A percentile compares a stretch with the other conserved stretches of the same genome.
Conservation (phyloP, 2,329 filamentous ascomycete species). For the Cercospora sp. region DNA sequence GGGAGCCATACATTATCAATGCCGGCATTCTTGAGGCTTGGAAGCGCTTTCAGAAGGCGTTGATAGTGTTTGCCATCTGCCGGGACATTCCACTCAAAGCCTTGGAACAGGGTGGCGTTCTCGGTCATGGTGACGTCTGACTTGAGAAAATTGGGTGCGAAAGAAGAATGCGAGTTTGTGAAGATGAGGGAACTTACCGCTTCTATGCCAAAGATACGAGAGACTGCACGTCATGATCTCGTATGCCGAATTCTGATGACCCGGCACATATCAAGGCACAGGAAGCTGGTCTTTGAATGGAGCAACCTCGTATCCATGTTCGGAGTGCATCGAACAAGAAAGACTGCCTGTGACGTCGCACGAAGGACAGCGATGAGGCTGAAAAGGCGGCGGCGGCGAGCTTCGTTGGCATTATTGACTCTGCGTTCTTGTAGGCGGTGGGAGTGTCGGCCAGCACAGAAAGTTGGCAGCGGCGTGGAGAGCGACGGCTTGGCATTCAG, state of each 20-base stretch:
- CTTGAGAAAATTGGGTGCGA: background rate
- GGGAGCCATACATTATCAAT: constrained; percentile 67
- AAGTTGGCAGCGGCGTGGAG: background rate
- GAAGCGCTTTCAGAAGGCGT: constrained; percentile 56
- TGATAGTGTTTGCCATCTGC: constrained; percentile 64
- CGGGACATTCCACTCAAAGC: constrained; percentile 70
- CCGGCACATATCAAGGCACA: background rate
- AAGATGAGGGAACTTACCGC: background rate
- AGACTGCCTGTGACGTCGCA: background rate
- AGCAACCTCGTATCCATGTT: constrained; percentile 2
- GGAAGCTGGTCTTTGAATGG: background rate
- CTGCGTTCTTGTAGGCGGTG: constrained; percentile 10
- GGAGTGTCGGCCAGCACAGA: background rate
- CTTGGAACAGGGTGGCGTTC: constrained; percentile 62
- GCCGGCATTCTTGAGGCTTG: constrained; percentile 59
- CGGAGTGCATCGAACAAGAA: background rate
- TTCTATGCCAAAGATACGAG: background rate
- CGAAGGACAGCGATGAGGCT: background rate
- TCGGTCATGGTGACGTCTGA: constrained; percentile 25
- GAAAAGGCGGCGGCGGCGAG: background rate
- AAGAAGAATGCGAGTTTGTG: background rate
- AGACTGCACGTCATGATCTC: constrained; percentile 8
- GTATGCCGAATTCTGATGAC: background rate
- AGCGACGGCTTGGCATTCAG: background rate
- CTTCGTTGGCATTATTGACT: background rate